Evolutionary conservation across 352 stramenopile species (phyloP).

Genomic region (Thraustochytrium striatum): DNA sequence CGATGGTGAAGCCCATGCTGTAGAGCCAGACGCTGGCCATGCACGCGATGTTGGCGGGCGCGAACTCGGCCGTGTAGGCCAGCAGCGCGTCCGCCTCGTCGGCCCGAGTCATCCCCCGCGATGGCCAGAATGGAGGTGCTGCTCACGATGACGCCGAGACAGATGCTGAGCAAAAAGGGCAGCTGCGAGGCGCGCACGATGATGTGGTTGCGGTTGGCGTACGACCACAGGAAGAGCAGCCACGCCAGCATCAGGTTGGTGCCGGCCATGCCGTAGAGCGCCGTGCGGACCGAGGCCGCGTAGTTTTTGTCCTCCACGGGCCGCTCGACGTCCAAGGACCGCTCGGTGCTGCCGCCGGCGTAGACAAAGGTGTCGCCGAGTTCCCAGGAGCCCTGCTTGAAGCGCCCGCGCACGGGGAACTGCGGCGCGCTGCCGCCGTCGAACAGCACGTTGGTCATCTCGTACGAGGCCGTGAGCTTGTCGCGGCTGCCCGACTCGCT

Average conservation of each 20-base stretch:
- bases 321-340: not conserved
- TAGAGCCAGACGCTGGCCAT: not conserved
- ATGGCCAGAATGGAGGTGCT: not conserved
- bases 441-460: not conserved
- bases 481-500: not conserved
- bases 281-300: not conserved
- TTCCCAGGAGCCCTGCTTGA: not conserved
- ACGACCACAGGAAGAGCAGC: not conserved
- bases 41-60: not conserved
- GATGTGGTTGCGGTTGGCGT: not conserved
- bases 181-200: not conserved
- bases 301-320: not conserved
- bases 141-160: not conserved
- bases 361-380: not conserved
- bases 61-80: not conserved
- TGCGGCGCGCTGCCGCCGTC: not conserved
- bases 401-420: not conserved
- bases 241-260: not conserved
- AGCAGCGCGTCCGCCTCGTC: no score
- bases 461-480: not conserved
- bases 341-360: not conserved
- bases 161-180: not conserved
- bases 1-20: not conserved
- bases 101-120: not conserved
- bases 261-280: not conserved